Percentiles rank a stretch among this genome's conserved stretches.
Evolutionary conservation across 2,329 filamentous ascomycete species (phyloP).

Genomic region (Huntiella savannae): DNA sequence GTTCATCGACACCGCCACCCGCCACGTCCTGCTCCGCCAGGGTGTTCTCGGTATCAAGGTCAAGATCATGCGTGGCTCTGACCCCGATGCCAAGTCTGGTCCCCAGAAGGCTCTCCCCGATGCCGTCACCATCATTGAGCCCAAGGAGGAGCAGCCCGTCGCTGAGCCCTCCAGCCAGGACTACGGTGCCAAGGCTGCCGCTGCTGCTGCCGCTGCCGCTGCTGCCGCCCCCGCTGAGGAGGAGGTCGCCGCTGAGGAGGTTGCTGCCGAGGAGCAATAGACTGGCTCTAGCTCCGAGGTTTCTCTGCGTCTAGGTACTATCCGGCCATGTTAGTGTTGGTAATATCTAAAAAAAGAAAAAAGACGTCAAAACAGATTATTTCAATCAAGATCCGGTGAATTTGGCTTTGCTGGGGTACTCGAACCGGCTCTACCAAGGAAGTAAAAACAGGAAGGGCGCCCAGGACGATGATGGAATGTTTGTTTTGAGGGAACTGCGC

Average conservation of each 20-base stretch:
- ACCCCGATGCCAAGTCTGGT: slow-evolving; percentile 97
- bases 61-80: slow-evolving; percentile 99
- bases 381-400: too few species aligned
- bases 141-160: slow-evolving; percentile 95
- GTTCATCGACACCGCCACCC: slow-evolving; percentile 97
- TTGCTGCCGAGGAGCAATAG: slow-evolving; percentile 26
- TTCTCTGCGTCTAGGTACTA: slow-evolving; percentile 11
- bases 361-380: neutral
- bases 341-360: slow-evolving; percentile 1
- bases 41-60: slow-evolving; percentile 99
- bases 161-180: slow-evolving; percentile 94
- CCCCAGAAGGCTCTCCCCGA: slow-evolving; percentile 95
- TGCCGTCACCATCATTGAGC: slow-evolving; percentile 98
- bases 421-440: too few species aligned
- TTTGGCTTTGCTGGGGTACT: too few species aligned
- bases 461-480: too few species aligned
- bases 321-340: slow-evolving; percentile 10
- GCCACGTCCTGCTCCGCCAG: slow-evolving; percentile 98
- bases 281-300: slow-evolving; percentile 11
- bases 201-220: slow-evolving; percentile 44
- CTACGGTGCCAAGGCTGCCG: slow-evolving; percentile 82
- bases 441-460: too few species aligned
- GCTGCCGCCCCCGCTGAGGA: slow-evolving; percentile 32
- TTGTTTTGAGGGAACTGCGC: too few species aligned
- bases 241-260: slow-evolving; percentile 34